Base-by-base conservation (phyloP, 176 grass and related monocot species). In the Paspalum notatum region DNA sequence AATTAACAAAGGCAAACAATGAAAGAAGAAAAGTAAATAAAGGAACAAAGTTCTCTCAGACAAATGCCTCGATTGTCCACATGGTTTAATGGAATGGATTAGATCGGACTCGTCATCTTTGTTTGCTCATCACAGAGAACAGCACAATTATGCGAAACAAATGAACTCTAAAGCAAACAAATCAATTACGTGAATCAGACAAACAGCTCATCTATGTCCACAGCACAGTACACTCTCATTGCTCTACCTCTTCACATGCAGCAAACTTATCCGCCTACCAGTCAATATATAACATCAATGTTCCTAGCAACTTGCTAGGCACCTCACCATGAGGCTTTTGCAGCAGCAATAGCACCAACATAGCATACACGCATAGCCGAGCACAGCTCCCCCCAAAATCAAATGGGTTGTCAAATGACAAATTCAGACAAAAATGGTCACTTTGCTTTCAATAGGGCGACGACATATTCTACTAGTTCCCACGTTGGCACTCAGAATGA, bases 61-160 rank as follows among this genome's bases (percentile, higher is more conserved):
- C 62, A 79, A 66, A 79, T 79, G 76, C 62, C 62, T 79, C 48
- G 20, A 43, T 54, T 79, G 76, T 79, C 62, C 62, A 27, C 76
- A 66, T 25, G 62, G 62, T 79, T 24, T 41, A 78, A 79, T 66
- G 76, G 76, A 79, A 79, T 66, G 76, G 76, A 66, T 79, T 79
- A 65, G 27, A 66, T 66, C 76, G 48, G 76, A 79, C 62, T 66
- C 62, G 76, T 79, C 62, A 79, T 66, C 76, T 79, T 39, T 79
- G 17, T 53, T 66, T 52, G 62, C 18, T 79, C 76, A 79, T 79
- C 76, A 78, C 7, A 66, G 75, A 64, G 59, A 78, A 65, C 75
- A 25, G 4, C 38, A 2, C 1, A 49, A 7, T 10, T 14, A 16
- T 25, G 51, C 4, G 5, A 16, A 78, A 22, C 45, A 78, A 11